Conservation (phyloP, 2,329 filamentous ascomycete genomes). For the Talaromyces amestolkiae region DNA sequence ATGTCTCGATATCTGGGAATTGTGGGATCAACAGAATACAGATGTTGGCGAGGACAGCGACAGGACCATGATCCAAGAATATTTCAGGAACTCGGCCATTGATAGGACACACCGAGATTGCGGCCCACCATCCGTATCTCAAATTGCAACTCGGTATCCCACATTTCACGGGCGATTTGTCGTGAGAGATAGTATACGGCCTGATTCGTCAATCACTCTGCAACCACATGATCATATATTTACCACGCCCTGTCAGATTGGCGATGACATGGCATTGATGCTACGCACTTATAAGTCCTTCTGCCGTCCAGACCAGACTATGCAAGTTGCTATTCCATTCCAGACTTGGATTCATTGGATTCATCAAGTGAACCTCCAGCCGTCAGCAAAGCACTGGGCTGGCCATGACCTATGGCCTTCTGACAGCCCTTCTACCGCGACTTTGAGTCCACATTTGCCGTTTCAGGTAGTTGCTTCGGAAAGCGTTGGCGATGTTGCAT, state of each 20-base stretch:
- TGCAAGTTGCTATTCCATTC: not conserved
- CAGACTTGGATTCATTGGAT: conserved; percentile 11
- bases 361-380: not conserved
- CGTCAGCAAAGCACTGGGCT: not conserved
- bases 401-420: not conserved
- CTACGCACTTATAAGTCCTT: not conserved
- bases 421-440: not conserved
- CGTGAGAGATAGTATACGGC: not conserved
- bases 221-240: not conserved
- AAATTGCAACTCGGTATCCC: not conserved
- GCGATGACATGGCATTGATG: not conserved
- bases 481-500: not conserved
- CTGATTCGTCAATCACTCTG: not conserved
- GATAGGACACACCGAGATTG: not conserved
- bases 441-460: not conserved
- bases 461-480: not conserved
- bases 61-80: not conserved
- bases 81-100: not conserved
- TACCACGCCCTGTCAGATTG: not conserved
- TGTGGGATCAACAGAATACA: not conserved
- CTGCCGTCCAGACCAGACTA: not conserved
- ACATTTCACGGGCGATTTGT: not conserved
- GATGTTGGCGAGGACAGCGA: not conserved
- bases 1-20: not conserved
- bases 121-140: not conserved